phyloP scores from a whole-genome alignment of 495 filamentous ascomycete genomes.

The Penicillium tannophilum region DNA sequence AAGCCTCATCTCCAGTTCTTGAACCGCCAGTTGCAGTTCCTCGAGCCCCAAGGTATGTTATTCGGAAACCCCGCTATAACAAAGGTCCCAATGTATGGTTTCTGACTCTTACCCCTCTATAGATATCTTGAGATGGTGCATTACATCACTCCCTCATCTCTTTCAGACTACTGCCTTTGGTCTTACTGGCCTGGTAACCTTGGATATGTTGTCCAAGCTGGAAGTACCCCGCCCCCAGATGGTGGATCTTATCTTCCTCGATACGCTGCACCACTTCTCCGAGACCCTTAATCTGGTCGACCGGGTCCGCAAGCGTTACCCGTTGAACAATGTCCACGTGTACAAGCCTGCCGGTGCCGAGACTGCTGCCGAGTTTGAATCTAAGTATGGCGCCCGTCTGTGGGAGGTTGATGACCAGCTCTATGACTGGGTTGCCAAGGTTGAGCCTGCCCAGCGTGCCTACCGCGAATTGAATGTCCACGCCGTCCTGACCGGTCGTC shows the following conservation, averaged over 20 bases:
- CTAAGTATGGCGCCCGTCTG: conserved; percentile 76
- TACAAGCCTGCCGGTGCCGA: conserved; percentile 80
- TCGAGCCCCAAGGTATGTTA: conserved; percentile 68
- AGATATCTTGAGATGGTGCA: conserved; percentile 92
- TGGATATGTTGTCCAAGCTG: conserved; percentile 93
- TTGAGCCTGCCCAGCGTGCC: conserved; percentile 92
- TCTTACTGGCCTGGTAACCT: conserved; percentile 86
- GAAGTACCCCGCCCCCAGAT: conserved; percentile 64
- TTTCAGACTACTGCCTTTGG: conserved; percentile 98
- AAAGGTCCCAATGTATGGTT: conserved; percentile 3
- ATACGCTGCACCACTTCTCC: conserved; percentile 93
- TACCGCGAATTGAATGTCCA: conserved; percentile 87
- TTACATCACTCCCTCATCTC: conserved; percentile 83
- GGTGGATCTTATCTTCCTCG: conserved; percentile 93
- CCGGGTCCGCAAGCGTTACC: conserved; percentile 73
- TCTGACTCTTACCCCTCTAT: conserved; percentile 25
- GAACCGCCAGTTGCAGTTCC: conserved; percentile 82
- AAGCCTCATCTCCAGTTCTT: conserved; percentile 85
- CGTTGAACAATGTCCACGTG: conserved; percentile 76
- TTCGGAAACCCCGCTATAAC: conserved; percentile 14
- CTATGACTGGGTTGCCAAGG: conserved; percentile 97
- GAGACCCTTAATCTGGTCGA: conserved; percentile 87
- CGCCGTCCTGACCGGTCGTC: conserved; percentile 91
- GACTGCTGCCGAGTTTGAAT: conserved; percentile 73
- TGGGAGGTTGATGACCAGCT: conserved; percentile 86